Percentiles rank a stretch among this genome's conserved stretches.
These are phyloP conservation scores for Hordeum marinum DNA, from an alignment of 176 grass and related monocot species.

Conservation along the genomic window DNA sequence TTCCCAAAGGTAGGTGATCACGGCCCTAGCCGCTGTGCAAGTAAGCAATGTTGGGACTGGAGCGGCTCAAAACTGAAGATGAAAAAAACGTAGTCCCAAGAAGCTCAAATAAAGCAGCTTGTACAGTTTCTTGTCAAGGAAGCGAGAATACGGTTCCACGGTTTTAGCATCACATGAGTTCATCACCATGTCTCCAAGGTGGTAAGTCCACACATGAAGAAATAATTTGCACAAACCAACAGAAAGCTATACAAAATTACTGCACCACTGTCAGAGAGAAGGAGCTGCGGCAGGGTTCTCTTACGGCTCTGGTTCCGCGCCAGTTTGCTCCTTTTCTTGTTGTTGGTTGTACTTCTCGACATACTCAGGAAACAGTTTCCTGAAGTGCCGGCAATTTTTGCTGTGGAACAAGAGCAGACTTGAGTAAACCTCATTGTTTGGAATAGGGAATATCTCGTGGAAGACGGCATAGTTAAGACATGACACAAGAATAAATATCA, in stretches of 20 bases:
- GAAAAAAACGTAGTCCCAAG: not conserved
- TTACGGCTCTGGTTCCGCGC: slow-evolving; percentile 25
- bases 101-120: not conserved
- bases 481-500: not conserved
- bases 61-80: not conserved
- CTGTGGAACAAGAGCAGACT: slow-evolving; percentile 20
- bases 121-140: slow-evolving; percentile 12
- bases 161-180: slow-evolving; percentile 25
- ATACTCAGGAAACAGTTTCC: slow-evolving; percentile 93
- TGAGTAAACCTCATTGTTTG: not conserved
- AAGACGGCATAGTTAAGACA: not conserved
- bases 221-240: slow-evolving; percentile 37
- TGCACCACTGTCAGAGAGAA: slow-evolving; percentile 8
- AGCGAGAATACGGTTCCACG: slow-evolving; percentile 27
- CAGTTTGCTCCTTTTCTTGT: slow-evolving; percentile 26
- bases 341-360: slow-evolving; percentile 77
- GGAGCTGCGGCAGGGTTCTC: slow-evolving; percentile 33
- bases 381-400: slow-evolving; percentile 88
- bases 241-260: slow-evolving; percentile 77
- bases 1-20: no score
- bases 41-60: no score
- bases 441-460: not conserved
- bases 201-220: slow-evolving; percentile 10
- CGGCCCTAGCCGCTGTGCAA: no score
- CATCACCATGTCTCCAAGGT: slow-evolving; percentile 6